A percentile compares a stretch with the other conserved stretches of the same genome.
Conservation (phyloP, 306 rosid genomes). For the Vicia faba region DNA sequence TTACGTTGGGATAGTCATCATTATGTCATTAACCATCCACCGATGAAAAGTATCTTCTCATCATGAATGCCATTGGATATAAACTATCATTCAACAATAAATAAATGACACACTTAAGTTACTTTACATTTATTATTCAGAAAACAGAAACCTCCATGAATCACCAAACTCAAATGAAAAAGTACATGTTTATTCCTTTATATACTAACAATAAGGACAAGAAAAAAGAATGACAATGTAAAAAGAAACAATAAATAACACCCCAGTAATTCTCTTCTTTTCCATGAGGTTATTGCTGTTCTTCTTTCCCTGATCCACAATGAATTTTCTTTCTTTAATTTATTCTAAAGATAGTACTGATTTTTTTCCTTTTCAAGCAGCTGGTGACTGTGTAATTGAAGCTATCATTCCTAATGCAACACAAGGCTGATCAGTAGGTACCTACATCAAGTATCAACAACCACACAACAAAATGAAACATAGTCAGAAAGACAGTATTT, state of each 20-base stretch:
- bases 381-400: constrained; percentile 74
- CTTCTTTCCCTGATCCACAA: constrained; percentile 3
- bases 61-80: neutral
- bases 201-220: constrained; percentile 7
- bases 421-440: constrained; percentile 86
- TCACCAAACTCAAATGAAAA: neutral
- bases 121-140: neutral
- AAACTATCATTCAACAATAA: neutral
- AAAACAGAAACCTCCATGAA: neutral
- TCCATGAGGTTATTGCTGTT: neutral
- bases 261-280: neutral
- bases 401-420: constrained; percentile 70
- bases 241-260: constrained; percentile 29
- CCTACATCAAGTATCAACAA: constrained; percentile 45
- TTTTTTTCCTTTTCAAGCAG: constrained; percentile 32
- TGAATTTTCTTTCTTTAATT: constrained; percentile 10
- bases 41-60: neutral
- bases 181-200: neutral
- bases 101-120: neutral
- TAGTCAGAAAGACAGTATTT: neutral
- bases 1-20: neutral
- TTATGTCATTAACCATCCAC: neutral
- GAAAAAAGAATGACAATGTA: constrained; percentile 14
- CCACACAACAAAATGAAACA: constrained; percentile 27
- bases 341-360: neutral